Evolutionary conservation across 305 asterid genomes (phyloP).

Genomic region (Fraxinus albicans): DNA sequence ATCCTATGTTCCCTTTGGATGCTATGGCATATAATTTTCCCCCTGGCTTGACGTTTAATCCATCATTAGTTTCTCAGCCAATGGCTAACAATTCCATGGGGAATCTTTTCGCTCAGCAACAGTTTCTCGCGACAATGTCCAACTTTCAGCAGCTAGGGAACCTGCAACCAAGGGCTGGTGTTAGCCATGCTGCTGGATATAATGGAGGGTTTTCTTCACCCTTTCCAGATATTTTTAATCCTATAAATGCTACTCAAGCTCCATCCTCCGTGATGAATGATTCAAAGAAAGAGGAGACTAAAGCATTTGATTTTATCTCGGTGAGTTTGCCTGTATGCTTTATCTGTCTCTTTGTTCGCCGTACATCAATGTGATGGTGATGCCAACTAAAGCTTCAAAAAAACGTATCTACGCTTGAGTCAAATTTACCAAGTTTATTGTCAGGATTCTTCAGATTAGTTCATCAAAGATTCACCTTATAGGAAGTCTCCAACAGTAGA

Average conservation of each 20-base stretch:
- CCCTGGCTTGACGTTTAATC: constrained; percentile 65
- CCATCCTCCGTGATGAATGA: constrained; percentile 74
- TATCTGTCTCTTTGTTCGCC: constrained; percentile 17
- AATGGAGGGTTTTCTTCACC: constrained; percentile 53
- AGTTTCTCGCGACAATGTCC: constrained; percentile 79
- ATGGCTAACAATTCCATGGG: constrained; percentile 64
- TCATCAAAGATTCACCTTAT: constrained; percentile 1
- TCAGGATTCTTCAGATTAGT: background rate
- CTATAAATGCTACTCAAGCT: constrained; percentile 60
- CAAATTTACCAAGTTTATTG: constrained; percentile 3
- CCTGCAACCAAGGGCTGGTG: constrained; percentile 44
- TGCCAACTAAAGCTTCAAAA: background rate
- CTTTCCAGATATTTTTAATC: constrained; percentile 82
- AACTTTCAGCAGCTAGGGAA: constrained; percentile 79
- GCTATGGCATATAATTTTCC: constrained; percentile 62
- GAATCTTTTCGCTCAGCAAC: constrained; percentile 74
- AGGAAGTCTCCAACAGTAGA: constrained; percentile 8
- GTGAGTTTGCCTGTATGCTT: constrained; percentile 47
- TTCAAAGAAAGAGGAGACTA: constrained; percentile 76
- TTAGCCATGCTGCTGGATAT: constrained; percentile 46
- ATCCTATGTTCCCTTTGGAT: constrained; percentile 61
- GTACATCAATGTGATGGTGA: background rate
- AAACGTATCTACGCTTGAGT: background rate
- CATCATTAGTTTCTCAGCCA: constrained; percentile 62
- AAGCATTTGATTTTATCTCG: constrained; percentile 93